Conservation (phyloP, 176 grass and related monocot genomes). For the Ensete ventricosum region DNA sequence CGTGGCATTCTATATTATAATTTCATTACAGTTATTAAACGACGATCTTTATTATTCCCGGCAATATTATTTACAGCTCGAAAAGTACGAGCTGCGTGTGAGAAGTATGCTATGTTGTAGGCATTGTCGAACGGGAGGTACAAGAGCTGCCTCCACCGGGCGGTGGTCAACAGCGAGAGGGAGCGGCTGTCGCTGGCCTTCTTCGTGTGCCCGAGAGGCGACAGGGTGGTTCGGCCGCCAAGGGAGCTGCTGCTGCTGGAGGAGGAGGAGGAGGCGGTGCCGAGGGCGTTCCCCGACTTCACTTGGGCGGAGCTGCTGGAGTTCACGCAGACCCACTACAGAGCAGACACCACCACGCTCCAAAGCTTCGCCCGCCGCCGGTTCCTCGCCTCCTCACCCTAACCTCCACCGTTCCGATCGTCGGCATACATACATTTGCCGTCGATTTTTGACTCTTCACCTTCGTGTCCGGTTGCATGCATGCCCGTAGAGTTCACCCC, state of each 20-base stretch:
- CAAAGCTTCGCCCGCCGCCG: conserved; percentile 43
- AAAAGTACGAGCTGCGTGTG: too few species aligned
- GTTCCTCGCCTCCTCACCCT: background rate
- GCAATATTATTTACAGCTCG: too few species aligned
- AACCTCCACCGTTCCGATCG: background rate
- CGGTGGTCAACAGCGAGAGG: conserved; percentile 57
- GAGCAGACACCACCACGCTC: conserved; percentile 64
- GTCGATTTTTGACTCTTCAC: too few species aligned
- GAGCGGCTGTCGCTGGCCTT: conserved; percentile 75
- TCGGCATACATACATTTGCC: too few species aligned
- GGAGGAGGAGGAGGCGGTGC: background rate
- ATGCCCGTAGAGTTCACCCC: too few species aligned
- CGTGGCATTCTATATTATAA: too few species aligned
- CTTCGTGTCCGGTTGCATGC: too few species aligned
- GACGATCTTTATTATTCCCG: too few species aligned
- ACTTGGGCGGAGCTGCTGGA: conserved; percentile 68
- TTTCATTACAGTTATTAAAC: too few species aligned
- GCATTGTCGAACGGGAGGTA: conserved; percentile 77
- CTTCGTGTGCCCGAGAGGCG: conserved; percentile 75
- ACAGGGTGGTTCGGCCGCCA: conserved; percentile 65
- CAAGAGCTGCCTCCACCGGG: conserved; percentile 90
- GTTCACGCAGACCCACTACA: conserved; percentile 83
- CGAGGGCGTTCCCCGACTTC: conserved; percentile 77
- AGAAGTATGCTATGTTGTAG: conserved; percentile 11
- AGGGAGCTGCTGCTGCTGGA: background rate